A percentile compares a stretch with the other conserved stretches of the same genome.
phyloP scores from a whole-genome alignment of 768 basidiomycete species.

The Boletus vermiculosoides region DNA sequence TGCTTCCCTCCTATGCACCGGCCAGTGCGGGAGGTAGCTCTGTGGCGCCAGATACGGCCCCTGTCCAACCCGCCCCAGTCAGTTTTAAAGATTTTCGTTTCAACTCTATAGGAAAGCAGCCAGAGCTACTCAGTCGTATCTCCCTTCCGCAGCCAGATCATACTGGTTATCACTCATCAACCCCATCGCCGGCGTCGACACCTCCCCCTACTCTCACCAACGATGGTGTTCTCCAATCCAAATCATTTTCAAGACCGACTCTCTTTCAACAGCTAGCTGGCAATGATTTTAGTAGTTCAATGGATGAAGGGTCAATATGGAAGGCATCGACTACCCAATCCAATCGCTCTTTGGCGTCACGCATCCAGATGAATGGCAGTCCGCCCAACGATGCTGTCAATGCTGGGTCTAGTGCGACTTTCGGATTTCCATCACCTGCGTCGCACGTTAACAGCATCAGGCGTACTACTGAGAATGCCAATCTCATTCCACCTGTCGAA shows the following conservation, averaged over 20 bases:
- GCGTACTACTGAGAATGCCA: background rate
- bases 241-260: conserved; percentile 18
- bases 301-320: background rate
- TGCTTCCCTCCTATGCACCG: conserved; percentile 18
- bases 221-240: conserved; percentile 1
- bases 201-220: conserved; percentile 3
- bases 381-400: conserved; percentile 1
- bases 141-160: conserved; percentile 34
- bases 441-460: background rate
- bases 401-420: background rate
- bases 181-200: conserved; percentile 21
- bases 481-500: conserved; percentile 34
- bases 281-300: background rate
- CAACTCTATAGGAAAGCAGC: conserved; percentile 51
- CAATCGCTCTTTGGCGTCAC: conserved; percentile 21
- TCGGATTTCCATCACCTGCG: background rate
- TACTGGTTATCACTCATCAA: conserved; percentile 26
- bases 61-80: conserved; percentile 13
- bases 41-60: background rate
- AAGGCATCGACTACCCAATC: conserved; percentile 8
- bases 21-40: background rate
- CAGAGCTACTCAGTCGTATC: conserved; percentile 52
- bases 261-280: conserved; percentile 24
- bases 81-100: conserved; percentile 48
- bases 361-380: conserved; percentile 20